phyloP scores from a whole-genome alignment of 1,139 yeast species.

The Taphrina confusa region DNA sequence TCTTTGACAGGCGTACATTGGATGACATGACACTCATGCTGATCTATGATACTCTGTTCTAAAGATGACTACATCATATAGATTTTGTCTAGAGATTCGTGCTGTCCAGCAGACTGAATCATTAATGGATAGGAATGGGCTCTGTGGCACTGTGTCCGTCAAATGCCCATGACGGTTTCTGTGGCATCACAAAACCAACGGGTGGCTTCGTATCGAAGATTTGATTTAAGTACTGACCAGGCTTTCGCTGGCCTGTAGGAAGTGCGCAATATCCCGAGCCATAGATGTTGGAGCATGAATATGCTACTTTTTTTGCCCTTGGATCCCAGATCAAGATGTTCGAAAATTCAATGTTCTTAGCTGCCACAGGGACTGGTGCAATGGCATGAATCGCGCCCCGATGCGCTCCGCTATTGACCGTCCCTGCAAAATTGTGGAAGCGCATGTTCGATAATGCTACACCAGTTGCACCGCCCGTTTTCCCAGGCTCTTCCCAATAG shows the following conservation, averaged over 20 bases:
- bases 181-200: background rate
- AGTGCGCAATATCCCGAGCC: slow-evolving; percentile 7
- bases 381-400: slow-evolving; percentile 9
- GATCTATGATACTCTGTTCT: too few species aligned
- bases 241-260: background rate
- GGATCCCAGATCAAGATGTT: slow-evolving; percentile 17
- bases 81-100: too few species aligned
- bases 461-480: slow-evolving; percentile 11
- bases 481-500: slow-evolving; percentile 2
- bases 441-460: slow-evolving; percentile 6
- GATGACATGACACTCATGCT: too few species aligned
- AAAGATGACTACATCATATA: too few species aligned
- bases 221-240: background rate
- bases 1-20: too few species aligned
- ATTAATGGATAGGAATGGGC: slow-evolving; percentile 1
- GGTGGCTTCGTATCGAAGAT: background rate
- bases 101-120: too few species aligned
- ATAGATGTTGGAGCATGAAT: slow-evolving; percentile 8
- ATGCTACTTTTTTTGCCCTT: background rate
- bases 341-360: background rate
- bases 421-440: slow-evolving; percentile 1
- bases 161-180: slow-evolving; percentile 6
- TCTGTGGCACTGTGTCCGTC: background rate
- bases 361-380: background rate
- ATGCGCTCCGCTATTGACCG: background rate